Base-by-base conservation (phyloP, 1,284 basidiomycete species). In the Hypsizygus ulmarius region DNA sequence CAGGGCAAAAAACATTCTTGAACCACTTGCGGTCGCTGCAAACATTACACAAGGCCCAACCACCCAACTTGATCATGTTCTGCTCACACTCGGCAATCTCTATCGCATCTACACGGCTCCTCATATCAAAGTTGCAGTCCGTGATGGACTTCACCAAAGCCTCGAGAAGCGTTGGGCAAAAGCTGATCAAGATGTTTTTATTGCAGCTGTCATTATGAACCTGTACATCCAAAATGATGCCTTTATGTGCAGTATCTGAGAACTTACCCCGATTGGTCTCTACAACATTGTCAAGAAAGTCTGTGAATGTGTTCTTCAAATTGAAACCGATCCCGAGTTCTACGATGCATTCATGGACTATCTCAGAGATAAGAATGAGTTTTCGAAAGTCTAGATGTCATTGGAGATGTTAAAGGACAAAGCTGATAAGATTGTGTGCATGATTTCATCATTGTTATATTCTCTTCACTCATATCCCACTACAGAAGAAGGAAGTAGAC, bases 161-260 rank as follows among this genome's bases (percentile, higher is more conserved):
- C 53, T 67, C 9, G 62, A 65, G 36, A 56, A 54, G 30, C 63
- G 64, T 0, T 77, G 74, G 74, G 40, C 30, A 9, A 71, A 71
- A 33, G 53, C 62, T 10, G 72, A 77, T 54, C 71, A 75, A 50
- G 69, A 72, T 28, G 51, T 70, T 5, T 75, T 72, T 50, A 65
- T 76, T 47, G 63, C 68, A 3, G 64, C 70, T 3, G 50, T 74
- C 1, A 43, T 75, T 25, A 47, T 74, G 18, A 75, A 76, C 55
- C 71, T 66, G 1, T 25, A 25, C 21, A 25, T 25, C 21, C 21
- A 7, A 25, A 25, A 25, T 25, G 21, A 25, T 7, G 21, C 7
- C 4, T 25, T 25, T 25, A 25, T 7, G 3, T 7, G 21, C 21
- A 7, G 3, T 25, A 7, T 25, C 21, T 7, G 7, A 7, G 21